A percentile compares a stretch with the other conserved stretches of the same genome.
These are phyloP conservation scores for Salix viminalis DNA, from an alignment of 345 rosid genomes.

Conservation along the genomic window DNA sequence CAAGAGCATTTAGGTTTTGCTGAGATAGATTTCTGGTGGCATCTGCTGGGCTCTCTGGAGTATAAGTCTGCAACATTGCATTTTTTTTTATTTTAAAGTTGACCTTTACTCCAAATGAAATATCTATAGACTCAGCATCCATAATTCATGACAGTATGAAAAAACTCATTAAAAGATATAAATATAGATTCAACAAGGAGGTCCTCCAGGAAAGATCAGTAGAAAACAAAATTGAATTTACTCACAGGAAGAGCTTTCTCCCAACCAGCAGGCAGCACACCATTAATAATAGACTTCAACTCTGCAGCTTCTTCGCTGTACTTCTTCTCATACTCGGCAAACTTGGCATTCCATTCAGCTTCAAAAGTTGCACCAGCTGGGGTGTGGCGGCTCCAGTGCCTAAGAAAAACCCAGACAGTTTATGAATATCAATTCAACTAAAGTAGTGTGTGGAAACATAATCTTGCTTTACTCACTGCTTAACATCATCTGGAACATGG, in stretches of 20 bases:
- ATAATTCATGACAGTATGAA: background rate
- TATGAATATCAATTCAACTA: slow-evolving; percentile 8
- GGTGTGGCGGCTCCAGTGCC: slow-evolving; percentile 95
- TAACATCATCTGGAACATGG: slow-evolving; percentile 94
- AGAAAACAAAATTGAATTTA: slow-evolving; percentile 9
- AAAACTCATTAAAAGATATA: background rate
- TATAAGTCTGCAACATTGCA: slow-evolving; percentile 55
- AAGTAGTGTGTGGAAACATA: background rate
- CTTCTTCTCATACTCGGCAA: slow-evolving; percentile 81
- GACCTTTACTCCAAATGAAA: slow-evolving; percentile 2
- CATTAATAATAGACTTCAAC: slow-evolving; percentile 65
- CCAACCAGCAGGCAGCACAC: slow-evolving; percentile 89
- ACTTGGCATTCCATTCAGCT: slow-evolving; percentile 86
- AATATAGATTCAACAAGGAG: background rate
- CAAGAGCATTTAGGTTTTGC: slow-evolving; percentile 79
- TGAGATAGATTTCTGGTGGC: slow-evolving; percentile 95
- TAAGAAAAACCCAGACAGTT: slow-evolving; percentile 23
- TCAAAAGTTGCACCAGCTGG: slow-evolving; percentile 68
- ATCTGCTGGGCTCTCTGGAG: slow-evolving; percentile 85
- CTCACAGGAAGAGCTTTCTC: slow-evolving; percentile 91
- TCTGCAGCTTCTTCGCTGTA: slow-evolving; percentile 91
- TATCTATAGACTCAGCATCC: background rate
- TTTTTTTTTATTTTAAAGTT: background rate
- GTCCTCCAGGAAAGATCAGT: background rate
- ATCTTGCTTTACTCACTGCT: slow-evolving; percentile 44